A percentile compares a stretch with the other conserved stretches of the same genome.
Conservation (phyloP, 83 land plant species). For the Thuja plicata region DNA sequence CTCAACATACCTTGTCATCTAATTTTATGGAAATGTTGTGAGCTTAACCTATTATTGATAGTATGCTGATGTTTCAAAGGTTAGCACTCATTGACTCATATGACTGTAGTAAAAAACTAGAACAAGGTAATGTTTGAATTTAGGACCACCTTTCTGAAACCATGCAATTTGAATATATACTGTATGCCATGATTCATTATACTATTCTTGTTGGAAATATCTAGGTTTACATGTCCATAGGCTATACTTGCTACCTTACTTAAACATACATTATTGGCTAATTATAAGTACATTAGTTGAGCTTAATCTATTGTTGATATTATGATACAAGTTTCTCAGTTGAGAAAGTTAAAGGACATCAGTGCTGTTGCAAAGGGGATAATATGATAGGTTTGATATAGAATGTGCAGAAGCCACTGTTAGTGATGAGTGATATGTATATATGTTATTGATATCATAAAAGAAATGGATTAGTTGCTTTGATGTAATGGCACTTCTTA, state of each 20-base stretch:
- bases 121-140: too few relatives aligned
- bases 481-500: neutral
- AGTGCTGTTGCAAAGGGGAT: neutral
- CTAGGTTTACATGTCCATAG: too few relatives aligned
- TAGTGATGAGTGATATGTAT: neutral
- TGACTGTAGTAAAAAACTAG: neutral
- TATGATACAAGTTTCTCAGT: neutral
- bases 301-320: neutral
- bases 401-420: neutral
- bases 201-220: too few relatives aligned
- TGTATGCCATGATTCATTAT: too few relatives aligned
- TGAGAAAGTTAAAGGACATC: neutral
- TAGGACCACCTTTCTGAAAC: too few relatives aligned
- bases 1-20: neutral
- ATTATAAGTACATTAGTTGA: neutral
- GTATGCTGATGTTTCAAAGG: neutral
- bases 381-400: neutral
- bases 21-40: neutral
- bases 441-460: neutral
- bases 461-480: neutral
- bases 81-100: neutral
- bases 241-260: neutral
- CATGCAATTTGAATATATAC: too few relatives aligned
- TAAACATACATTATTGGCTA: neutral
- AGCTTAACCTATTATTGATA: neutral